Evolutionary conservation across 75 land plant species (phyloP).

Genomic region (Isoetes taiwanensis): DNA sequence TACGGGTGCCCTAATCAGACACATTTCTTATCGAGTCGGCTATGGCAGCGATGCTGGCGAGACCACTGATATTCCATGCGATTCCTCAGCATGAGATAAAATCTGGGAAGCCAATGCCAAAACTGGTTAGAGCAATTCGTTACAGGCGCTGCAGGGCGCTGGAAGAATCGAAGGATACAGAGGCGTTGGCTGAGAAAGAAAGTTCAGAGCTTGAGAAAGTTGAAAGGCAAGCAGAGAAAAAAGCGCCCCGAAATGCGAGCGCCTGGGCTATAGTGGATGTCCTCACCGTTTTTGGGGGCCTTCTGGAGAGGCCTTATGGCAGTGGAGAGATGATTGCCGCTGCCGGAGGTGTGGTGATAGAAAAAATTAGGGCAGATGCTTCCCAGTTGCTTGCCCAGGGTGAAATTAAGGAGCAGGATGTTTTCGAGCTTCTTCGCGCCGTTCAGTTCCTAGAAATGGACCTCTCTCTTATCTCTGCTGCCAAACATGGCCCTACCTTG

Average conservation of each 20-base stretch:
- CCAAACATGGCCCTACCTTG: conserved; percentile 58
- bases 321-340: conserved; percentile 44
- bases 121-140: too few relatives aligned
- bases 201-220: conserved; percentile 3
- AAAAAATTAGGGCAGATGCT: conserved; percentile 51
- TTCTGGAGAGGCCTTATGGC: conserved; percentile 49
- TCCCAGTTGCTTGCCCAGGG: conserved; percentile 40
- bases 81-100: too few relatives aligned
- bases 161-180: too few relatives aligned
- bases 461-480: conserved; percentile 57
- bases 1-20: too few relatives aligned
- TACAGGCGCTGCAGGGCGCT: too few relatives aligned
- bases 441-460: conserved; percentile 72
- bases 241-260: conserved; percentile 15
- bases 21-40: too few relatives aligned
- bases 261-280: conserved; percentile 44
- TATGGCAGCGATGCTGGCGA: too few relatives aligned
- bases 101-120: too few relatives aligned
- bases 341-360: conserved; percentile 57
- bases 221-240: neutral
- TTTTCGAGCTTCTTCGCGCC: conserved; percentile 56
- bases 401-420: conserved; percentile 42
- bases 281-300: conserved; percentile 36
- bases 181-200: conserved; percentile 7
- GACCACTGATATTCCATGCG: too few relatives aligned